Evolutionary conservation across 2,329 filamentous ascomycete genomes (phyloP).

Genomic region (Colletotrichum chlorophyti): DNA sequence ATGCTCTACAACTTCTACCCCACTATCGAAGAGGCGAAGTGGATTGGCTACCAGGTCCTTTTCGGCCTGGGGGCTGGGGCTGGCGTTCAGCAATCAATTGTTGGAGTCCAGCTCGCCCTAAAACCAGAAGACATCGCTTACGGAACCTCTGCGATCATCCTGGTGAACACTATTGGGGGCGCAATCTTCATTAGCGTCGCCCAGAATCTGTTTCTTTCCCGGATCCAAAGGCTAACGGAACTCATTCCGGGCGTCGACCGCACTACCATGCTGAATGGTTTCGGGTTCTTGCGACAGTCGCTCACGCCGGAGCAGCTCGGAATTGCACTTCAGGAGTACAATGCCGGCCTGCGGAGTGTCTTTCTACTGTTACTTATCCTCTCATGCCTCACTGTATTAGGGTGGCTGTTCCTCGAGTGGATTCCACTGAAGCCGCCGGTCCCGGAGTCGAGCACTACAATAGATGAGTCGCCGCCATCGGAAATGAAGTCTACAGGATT

Average conservation of each 20-base stretch:
- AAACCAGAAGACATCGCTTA: neutral
- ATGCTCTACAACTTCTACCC: constrained; percentile 9
- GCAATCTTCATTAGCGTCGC: constrained; percentile 10
- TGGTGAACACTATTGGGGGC: constrained; percentile 4
- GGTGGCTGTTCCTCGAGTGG: constrained; percentile 1
- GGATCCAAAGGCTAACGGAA: neutral
- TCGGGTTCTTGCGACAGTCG: constrained; percentile 1
- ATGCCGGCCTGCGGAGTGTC: neutral
- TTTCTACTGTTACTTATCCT: neutral
- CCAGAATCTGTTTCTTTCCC: constrained; percentile 2
- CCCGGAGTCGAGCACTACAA: neutral
- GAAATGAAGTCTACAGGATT: too few relatives aligned
- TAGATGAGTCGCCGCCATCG: neutral
- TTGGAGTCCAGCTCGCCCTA: neutral
- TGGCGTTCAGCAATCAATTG: constrained; percentile 10
- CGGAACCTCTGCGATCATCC: constrained; percentile 5
- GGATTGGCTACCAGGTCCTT: constrained; percentile 24
- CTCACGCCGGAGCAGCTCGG: neutral
- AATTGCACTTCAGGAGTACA: constrained; percentile 6
- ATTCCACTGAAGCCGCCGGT: constrained; percentile 1
- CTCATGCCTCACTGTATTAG: neutral
- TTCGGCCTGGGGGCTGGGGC: constrained; percentile 5
- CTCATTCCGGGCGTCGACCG: constrained; percentile 2
- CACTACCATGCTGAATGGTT: neutral
- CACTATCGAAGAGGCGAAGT: neutral